Evolutionary conservation across 2,329 filamentous ascomycete genomes (phyloP), one percentile per base, ranked within the genome.

Genomic region (Rhytidhysteron rufulum): DNA sequence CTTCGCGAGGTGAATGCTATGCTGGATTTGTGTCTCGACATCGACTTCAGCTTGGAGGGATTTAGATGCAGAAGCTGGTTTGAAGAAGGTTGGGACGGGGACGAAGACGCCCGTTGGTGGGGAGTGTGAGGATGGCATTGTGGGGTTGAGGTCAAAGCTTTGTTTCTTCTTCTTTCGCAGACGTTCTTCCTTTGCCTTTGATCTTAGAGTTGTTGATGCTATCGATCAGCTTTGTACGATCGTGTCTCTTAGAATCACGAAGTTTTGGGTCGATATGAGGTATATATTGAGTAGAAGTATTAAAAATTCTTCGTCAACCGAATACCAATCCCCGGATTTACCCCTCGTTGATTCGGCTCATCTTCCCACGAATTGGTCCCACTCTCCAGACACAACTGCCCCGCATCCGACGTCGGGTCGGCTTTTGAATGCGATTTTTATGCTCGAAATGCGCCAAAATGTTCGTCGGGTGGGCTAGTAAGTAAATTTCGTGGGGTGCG

Each of bases 51-150:
- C 66, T 34, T 74, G 70, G 33, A 72, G 58, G 5, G 69, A 50
- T 34, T 70, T 63, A 43, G 71, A 72, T 34, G 67, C 57, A 21
- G 71, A 57, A 30, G 67, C 62, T 55, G 69, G 51, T 63, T 79
- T 72, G 68, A 82, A 84, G 69, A 85, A 84, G 36, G 81, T 84
- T 5, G 80, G 80, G 31, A 81, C 72, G 31, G 62, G 60, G 10
- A 65, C 62, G 52, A 63, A 63, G 46, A 64, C 60, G 47, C 61
- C 62, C 5, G 60, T 59, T n/a, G 61, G 60, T 37, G 59, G 60
- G 37, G 53, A 52, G n/a, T 41, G 21, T 30, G 22, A 16, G n/a
- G 49, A 51, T 35, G 49, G 44, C 59, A 60, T 60, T 31, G 38
- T 43, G 34, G 13, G 21, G 9, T 33, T n/a, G n/a, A n/a, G 24